These are phyloP conservation scores for Neurospora pannonica DNA, from an alignment of 495 filamentous ascomycete genomes.

Conservation along the genomic window DNA sequence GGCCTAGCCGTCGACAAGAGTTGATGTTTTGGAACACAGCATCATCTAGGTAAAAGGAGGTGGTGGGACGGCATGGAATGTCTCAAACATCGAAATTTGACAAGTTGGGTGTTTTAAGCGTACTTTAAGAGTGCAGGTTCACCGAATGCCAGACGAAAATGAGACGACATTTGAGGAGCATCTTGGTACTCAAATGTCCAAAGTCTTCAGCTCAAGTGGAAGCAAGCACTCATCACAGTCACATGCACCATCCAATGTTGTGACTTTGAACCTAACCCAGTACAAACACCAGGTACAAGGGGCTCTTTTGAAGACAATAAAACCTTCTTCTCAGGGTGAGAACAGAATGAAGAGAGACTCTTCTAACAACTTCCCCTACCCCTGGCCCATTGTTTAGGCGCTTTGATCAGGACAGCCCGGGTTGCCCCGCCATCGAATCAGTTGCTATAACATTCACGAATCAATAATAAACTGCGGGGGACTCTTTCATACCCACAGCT, in stretches of 20 bases:
- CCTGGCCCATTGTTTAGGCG: not conserved
- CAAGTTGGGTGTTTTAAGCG: not conserved
- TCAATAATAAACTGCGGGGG: not conserved
- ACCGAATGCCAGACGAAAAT: not conserved
- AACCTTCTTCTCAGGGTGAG: no score
- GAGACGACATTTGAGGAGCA: not conserved
- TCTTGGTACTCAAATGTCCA: not conserved
- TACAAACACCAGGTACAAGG: not conserved
- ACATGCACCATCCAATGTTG: not conserved
- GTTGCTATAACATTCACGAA: not conserved
- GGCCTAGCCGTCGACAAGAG: not conserved
- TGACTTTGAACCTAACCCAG: not conserved
- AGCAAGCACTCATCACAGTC: not conserved
- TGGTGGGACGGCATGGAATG: not conserved
- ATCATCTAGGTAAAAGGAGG: not conserved
- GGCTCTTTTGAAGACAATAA: not conserved
- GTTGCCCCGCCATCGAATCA: not conserved
- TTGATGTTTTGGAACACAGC: not conserved
- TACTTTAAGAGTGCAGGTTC: not conserved
- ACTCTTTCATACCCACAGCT: not conserved
- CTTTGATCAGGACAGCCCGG: not conserved
- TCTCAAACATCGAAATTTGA: not conserved
- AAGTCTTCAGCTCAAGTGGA: not conserved
- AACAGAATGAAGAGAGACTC: not conserved
- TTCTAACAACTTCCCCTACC: not conserved